Percentiles rank a stretch among this genome's conserved stretches.
phyloP scores from a whole-genome alignment of 495 filamentous ascomycete genomes.

The Hyaloscypha variabilis region DNA sequence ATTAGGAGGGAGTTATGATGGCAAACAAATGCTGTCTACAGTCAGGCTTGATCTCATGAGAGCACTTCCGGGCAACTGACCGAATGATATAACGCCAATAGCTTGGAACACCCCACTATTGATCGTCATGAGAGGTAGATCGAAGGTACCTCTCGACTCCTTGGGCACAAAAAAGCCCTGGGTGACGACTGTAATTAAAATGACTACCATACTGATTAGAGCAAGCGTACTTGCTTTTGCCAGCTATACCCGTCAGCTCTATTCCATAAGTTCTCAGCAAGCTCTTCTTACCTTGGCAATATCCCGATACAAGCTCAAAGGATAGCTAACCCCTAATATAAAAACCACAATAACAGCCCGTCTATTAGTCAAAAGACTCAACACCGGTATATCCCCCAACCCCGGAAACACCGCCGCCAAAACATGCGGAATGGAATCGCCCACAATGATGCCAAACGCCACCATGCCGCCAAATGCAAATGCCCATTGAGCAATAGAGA shows the following conservation, averaged over 20 bases:
- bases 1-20: slow-evolving; percentile 96
- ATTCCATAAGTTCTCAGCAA: neutral
- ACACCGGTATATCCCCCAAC: slow-evolving; percentile 68
- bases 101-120: slow-evolving; percentile 91
- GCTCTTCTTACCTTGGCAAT: slow-evolving; percentile 80
- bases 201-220: slow-evolving; percentile 87
- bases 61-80: slow-evolving; percentile 46
- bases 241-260: slow-evolving; percentile 58
- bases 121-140: slow-evolving; percentile 65
- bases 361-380: slow-evolving; percentile 81
- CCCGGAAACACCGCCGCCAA: slow-evolving; percentile 79
- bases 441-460: slow-evolving; percentile 95
- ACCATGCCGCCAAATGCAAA: slow-evolving; percentile 99
- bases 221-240: slow-evolving; percentile 94
- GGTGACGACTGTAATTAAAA: slow-evolving; percentile 85
- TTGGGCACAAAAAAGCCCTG: slow-evolving; percentile 74
- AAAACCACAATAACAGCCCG: slow-evolving; percentile 84
- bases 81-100: slow-evolving; percentile 96
- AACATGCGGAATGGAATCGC: slow-evolving; percentile 93
- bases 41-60: slow-evolving; percentile 8
- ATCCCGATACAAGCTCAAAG: slow-evolving; percentile 89
- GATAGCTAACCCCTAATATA: slow-evolving; percentile 85
- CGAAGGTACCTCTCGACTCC: slow-evolving; percentile 70
- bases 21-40: slow-evolving; percentile 75
- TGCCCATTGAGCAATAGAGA: slow-evolving; percentile 90